These are phyloP conservation scores for Aspergillus sp. DNA, from an alignment of 2,329 filamentous ascomycete species.

Conservation along the genomic window DNA sequence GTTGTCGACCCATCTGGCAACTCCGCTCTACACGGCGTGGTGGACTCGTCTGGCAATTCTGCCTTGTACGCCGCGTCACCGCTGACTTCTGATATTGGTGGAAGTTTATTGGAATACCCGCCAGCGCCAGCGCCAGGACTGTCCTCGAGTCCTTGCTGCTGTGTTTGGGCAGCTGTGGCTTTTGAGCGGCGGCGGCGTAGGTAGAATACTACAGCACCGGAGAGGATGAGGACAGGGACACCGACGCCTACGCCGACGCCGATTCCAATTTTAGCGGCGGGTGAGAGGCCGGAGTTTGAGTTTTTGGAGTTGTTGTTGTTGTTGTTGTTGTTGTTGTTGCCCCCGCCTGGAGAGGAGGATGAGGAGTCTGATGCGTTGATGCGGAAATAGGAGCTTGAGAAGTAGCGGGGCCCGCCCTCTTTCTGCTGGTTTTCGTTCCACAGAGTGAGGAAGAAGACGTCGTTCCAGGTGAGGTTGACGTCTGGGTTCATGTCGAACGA, in stretches of 20 bases:
- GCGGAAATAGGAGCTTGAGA: constrained; percentile 10
- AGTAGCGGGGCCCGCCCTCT: constrained; percentile 4
- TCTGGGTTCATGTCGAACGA: constrained; percentile 9
- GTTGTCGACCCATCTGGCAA: neutral
- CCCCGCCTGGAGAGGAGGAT: neutral
- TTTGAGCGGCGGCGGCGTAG: constrained; percentile 1
- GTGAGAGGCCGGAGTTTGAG: neutral
- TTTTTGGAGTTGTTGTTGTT: neutral
- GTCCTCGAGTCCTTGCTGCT: neutral
- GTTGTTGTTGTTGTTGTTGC: neutral
- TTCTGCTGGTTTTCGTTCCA: constrained; percentile 9
- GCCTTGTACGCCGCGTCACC: neutral
- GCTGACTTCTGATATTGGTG: neutral
- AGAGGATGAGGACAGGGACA: constrained; percentile 4
- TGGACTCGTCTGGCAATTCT: too few relatives aligned
- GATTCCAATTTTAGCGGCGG: constrained; percentile 9
- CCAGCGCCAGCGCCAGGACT: neutral
- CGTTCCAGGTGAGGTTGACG: constrained; percentile 11
- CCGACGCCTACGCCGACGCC: constrained; percentile 11
- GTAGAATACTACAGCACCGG: constrained; percentile 6
- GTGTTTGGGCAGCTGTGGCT: neutral
- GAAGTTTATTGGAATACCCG: neutral
- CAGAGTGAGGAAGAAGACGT: constrained; percentile 12
- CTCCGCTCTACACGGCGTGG: too few relatives aligned
- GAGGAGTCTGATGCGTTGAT: constrained; percentile 5